A percentile compares a stretch with the other conserved stretches of the same genome.
Conservation (phyloP, 2,329 filamentous ascomycete genomes). For the Colletotrichum tropicale region DNA sequence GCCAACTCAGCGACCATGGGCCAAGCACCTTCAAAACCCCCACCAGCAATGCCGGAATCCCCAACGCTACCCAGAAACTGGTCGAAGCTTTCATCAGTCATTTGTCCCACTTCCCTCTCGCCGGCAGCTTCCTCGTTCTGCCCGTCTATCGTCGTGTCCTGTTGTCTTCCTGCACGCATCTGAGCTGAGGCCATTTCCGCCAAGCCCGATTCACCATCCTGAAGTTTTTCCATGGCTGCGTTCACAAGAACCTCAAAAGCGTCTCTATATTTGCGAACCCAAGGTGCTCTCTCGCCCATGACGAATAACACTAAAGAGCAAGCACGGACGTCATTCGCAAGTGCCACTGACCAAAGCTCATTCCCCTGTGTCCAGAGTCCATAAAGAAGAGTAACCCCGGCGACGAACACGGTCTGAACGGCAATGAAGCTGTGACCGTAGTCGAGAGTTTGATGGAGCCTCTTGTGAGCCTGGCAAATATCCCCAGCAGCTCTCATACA, state of each 20-base stretch:
- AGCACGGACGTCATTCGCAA: conserved; percentile 53
- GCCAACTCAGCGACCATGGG: conserved; percentile 32
- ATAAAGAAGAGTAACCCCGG: conserved; percentile 43
- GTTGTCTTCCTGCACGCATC: neutral
- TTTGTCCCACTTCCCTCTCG: neutral
- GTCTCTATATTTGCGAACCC: conserved; percentile 52
- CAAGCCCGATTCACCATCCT: neutral
- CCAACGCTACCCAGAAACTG: neutral
- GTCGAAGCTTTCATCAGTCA: neutral
- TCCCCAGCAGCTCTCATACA: conserved; percentile 42
- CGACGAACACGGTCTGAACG: conserved; percentile 46
- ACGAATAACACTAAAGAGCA: conserved; percentile 53
- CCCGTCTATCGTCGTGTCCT: neutral
- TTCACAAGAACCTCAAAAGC: conserved; percentile 51
- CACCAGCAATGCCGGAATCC: neutral
- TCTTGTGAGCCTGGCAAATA: conserved; percentile 46
- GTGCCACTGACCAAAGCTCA: conserved; percentile 49
- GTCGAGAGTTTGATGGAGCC: conserved; percentile 41
- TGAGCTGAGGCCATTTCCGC: conserved; percentile 11
- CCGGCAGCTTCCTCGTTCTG: neutral
- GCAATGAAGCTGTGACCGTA: conserved; percentile 48
- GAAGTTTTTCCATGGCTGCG: conserved; percentile 28
- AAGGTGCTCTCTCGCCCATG: conserved; percentile 51
- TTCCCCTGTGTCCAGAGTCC: conserved; percentile 46
- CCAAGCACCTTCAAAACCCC: conserved; percentile 25